Percentiles rank a stretch among this genome's conserved stretches.
Evolutionary conservation across 441 rosid species (phyloP).

Genomic region (Omphalea diandra): DNA sequence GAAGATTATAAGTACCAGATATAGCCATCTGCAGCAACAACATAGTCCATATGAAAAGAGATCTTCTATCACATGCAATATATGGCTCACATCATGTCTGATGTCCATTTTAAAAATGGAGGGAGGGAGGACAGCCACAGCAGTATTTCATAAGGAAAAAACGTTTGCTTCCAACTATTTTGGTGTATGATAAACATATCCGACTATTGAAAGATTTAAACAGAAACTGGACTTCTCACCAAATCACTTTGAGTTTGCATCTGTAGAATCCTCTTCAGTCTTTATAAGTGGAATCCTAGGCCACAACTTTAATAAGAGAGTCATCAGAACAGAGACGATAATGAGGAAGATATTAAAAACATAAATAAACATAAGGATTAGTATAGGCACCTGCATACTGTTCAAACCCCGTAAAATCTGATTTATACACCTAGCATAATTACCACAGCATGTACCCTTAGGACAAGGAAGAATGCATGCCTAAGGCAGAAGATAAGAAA

Average conservation of each 20-base stretch:
- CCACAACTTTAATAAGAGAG: constrained; percentile 66
- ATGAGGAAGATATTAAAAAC: constrained; percentile 10
- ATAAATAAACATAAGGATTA: constrained; percentile 13
- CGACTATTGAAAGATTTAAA: constrained; percentile 3
- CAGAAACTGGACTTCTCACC: constrained; percentile 45
- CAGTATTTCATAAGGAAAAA: neutral
- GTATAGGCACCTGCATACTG: constrained; percentile 76
- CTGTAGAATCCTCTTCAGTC: constrained; percentile 61
- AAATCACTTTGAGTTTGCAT: constrained; percentile 33
- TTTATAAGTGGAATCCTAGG: constrained; percentile 84
- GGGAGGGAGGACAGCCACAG: neutral
- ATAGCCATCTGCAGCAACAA: neutral
- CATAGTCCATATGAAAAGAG: neutral
- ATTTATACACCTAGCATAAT: constrained; percentile 94
- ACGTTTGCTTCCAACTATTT: neutral
- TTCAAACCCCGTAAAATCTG: constrained; percentile 80
- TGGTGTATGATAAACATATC: constrained; percentile 2
- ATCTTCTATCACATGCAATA: neutral
- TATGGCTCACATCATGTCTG: neutral
- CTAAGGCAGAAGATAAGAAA: constrained; percentile 44
- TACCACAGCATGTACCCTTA: constrained; percentile 70
- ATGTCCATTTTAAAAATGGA: neutral
- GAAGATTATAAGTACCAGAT: neutral
- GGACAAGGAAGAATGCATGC: constrained; percentile 99
- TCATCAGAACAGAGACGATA: constrained; percentile 15